These are phyloP conservation scores for Chaetomiaceae sp. DNA, from an alignment of 2,329 filamentous ascomycete genomes.

Conservation along the genomic window DNA sequence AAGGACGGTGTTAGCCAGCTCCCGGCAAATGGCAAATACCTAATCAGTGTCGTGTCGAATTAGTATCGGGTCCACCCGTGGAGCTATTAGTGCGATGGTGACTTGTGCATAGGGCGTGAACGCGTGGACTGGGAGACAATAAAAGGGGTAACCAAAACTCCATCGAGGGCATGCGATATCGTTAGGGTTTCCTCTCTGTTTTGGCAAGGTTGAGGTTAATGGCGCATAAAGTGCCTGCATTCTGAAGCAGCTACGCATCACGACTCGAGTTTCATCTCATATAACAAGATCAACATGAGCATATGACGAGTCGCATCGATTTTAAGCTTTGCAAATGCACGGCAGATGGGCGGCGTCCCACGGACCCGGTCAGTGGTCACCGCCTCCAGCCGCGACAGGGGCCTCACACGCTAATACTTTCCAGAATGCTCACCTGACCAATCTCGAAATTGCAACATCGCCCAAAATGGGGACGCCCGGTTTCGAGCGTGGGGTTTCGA, in stretches of 20 bases:
- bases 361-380: constrained; percentile 1
- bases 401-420: constrained; percentile 3
- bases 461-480: constrained; percentile 5
- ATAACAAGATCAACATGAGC: not conserved
- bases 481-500: constrained; percentile 17
- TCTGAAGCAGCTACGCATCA: too few relatives aligned
- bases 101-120: not conserved
- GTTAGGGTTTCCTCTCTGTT: too few relatives aligned
- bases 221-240: too few relatives aligned
- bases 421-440: constrained; percentile 14
- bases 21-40: constrained; percentile 1
- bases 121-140: not conserved
- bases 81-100: too few relatives aligned
- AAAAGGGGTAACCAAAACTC: too few relatives aligned
- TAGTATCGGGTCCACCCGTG: not conserved
- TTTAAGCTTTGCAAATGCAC: not conserved
- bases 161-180: too few relatives aligned
- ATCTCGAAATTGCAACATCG: constrained; percentile 7
- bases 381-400: constrained; percentile 12
- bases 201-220: too few relatives aligned
- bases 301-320: not conserved
- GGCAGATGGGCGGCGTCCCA: constrained; percentile 5
- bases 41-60: not conserved
- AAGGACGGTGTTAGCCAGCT: not conserved
- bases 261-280: too few relatives aligned